Conservation (phyloP, 805 yeast species). For the Ogataea zsoltii region DNA sequence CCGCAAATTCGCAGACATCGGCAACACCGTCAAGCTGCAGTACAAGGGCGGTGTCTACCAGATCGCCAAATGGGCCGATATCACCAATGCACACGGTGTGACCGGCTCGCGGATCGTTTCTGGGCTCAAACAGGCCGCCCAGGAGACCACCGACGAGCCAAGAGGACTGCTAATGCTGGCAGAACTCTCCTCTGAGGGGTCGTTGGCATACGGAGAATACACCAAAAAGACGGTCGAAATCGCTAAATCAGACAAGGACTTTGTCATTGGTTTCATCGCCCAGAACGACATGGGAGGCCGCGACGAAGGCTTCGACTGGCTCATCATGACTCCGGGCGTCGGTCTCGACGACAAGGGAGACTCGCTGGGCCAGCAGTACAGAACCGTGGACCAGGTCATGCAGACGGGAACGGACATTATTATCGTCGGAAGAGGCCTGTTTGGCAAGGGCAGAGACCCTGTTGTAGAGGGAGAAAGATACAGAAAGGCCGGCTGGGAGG, state of each 20-base stretch:
- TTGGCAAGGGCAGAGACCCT: constrained; percentile 94
- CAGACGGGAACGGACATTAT: constrained; percentile 88
- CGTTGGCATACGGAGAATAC: constrained; percentile 90
- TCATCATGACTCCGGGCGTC: constrained; percentile 97
- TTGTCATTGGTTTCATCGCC: constrained; percentile 96
- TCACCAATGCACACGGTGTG: constrained; percentile 96
- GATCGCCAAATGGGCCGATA: constrained; percentile 94
- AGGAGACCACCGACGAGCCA: constrained; percentile 69
- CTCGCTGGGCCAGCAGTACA: constrained; percentile 92
- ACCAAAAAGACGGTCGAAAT: constrained; percentile 86
- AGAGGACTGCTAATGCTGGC: constrained; percentile 94
- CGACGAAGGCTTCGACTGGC: constrained; percentile 89
- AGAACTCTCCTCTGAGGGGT: constrained; percentile 90
- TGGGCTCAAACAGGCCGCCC: constrained; percentile 82
- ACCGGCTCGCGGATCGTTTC: constrained; percentile 92
- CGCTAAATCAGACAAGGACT: constrained; percentile 77
- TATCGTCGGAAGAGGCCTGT: constrained; percentile 97
- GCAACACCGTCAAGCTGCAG: constrained; percentile 94
- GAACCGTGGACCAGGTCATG: constrained; percentile 86
- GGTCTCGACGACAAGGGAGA: constrained; percentile 98
- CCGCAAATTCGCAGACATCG: constrained; percentile 97
- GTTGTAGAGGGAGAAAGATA: constrained; percentile 84
- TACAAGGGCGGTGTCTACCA: constrained; percentile 86
- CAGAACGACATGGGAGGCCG: constrained; percentile 84
- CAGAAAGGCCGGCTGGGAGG: constrained; percentile 92